Conservation (phyloP, 345 rosid species). For the Nephelium lappaceum region DNA sequence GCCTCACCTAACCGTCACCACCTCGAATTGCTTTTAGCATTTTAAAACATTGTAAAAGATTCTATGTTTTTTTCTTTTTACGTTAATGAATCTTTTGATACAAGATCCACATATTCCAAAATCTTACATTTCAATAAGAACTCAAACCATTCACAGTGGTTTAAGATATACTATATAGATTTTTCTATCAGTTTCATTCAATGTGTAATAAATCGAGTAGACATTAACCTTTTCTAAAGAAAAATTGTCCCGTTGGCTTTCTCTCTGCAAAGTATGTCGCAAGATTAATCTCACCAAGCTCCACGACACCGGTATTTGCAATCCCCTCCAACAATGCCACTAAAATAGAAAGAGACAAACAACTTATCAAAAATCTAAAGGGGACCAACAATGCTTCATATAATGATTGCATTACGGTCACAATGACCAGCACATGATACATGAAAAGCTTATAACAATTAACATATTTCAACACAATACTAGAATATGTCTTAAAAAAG, state of each 20-base stretch:
- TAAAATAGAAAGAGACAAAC: slow-evolving; percentile 30
- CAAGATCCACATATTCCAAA: neutral
- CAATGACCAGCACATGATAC: neutral
- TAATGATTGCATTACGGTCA: neutral
- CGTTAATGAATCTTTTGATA: neutral
- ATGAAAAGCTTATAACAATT: neutral
- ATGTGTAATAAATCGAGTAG: neutral
- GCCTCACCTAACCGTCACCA: too few species aligned
- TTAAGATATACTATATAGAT: too few species aligned
- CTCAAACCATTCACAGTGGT: neutral
- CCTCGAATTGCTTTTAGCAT: too few species aligned
- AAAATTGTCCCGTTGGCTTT: slow-evolving; percentile 70
- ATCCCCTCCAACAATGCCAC: slow-evolving; percentile 76
- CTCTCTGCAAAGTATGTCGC: slow-evolving; percentile 80
- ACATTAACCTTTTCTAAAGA: slow-evolving; percentile 73
- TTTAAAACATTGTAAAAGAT: too few species aligned
- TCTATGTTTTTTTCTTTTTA: neutral
- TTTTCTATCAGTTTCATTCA: neutral
- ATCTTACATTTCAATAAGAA: neutral
- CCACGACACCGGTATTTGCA: slow-evolving; percentile 76
- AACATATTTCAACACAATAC: neutral
- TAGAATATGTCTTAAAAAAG: neutral
- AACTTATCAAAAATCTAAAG: slow-evolving; percentile 5
- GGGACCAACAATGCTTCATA: slow-evolving; percentile 5
- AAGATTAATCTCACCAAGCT: slow-evolving; percentile 69